These are phyloP conservation scores for Fusarium transvaalense DNA, from an alignment of 2,329 filamentous ascomycete species.

Conservation along the genomic window DNA sequence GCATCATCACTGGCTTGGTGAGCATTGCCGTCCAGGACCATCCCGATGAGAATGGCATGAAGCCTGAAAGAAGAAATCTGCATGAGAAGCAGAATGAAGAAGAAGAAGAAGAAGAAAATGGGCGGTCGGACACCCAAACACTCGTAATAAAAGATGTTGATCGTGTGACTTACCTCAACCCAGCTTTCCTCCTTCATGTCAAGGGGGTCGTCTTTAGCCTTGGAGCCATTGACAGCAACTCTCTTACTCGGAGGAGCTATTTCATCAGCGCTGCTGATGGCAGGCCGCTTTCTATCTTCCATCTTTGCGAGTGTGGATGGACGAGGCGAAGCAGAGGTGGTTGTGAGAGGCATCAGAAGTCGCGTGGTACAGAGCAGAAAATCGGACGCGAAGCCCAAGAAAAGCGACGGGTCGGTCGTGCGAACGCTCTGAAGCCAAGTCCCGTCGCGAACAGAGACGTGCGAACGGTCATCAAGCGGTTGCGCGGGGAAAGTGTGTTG, in stretches of 20 bases:
- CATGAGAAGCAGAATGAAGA: conserved; percentile 25
- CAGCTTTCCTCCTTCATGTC: conserved; percentile 71
- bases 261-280: conserved; percentile 82
- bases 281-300: conserved; percentile 99
- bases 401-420: conserved; percentile 48
- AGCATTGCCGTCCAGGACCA: conserved; percentile 53
- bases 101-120: too few species aligned
- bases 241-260: conserved; percentile 91
- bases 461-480: conserved; percentile 54
- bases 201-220: conserved; percentile 66
- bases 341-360: conserved; percentile 89
- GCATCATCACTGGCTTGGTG: conserved; percentile 55
- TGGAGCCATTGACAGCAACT: conserved; percentile 86
- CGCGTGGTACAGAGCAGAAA: conserved; percentile 53
- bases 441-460: conserved; percentile 51
- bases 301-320: conserved; percentile 91
- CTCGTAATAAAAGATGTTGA: conserved; percentile 42
- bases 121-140: conserved; percentile 27
- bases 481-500: conserved; percentile 50
- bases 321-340: conserved; percentile 77
- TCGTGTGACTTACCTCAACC: conserved; percentile 72
- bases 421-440: conserved; percentile 52
- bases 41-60: conserved; percentile 47
- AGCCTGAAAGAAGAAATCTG: conserved; percentile 33
- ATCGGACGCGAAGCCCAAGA: conserved; percentile 56